Percentiles rank a stretch among this genome's conserved stretches.
Evolutionary conservation across 805 yeast species (phyloP).

Genomic region (Yamadazyma akitaensis): DNA sequence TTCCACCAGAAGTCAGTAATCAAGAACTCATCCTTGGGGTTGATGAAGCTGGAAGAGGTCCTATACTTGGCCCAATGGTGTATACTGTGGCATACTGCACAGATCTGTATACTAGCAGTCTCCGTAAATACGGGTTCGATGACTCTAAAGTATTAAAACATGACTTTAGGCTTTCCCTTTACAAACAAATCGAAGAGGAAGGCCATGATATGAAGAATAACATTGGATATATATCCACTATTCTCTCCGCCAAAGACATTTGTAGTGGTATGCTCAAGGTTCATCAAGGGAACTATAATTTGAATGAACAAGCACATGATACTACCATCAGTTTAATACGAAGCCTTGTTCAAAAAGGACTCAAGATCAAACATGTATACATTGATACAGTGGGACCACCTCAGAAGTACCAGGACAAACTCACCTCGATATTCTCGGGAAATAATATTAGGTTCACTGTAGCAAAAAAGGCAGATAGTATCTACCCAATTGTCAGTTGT

Average conservation of each 20-base stretch:
- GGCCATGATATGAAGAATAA: constrained; percentile 45
- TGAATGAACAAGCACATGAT: constrained; percentile 96
- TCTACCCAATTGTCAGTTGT: constrained; percentile 88
- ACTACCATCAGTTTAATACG: constrained; percentile 80
- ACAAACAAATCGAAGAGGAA: constrained; percentile 52
- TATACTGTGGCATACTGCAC: constrained; percentile 84
- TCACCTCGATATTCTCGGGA: constrained; percentile 64
- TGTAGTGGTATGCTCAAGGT: constrained; percentile 78
- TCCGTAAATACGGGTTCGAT: constrained; percentile 70
- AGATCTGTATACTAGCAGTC: constrained; percentile 46
- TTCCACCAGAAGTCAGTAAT: constrained; percentile 37
- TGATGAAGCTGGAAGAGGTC: constrained; percentile 99
- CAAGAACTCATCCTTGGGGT: constrained; percentile 70
- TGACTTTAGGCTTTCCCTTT: constrained; percentile 57
- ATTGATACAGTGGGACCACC: constrained; percentile 99
- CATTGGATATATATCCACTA: constrained; percentile 86
- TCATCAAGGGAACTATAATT: constrained; percentile 56
- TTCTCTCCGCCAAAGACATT: constrained; percentile 84
- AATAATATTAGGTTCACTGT: constrained; percentile 61
- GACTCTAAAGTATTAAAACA: constrained; percentile 89
- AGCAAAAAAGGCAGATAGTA: constrained; percentile 90
- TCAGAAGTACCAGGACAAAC: constrained; percentile 69
- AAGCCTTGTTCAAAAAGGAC: constrained; percentile 57
- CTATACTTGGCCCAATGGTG: constrained; percentile 97
- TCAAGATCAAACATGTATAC: constrained; percentile 66